Evolutionary conservation across 257 asterid species (phyloP), one percentile per base, ranked within the genome.

Genomic region (Coffea canephora): DNA sequence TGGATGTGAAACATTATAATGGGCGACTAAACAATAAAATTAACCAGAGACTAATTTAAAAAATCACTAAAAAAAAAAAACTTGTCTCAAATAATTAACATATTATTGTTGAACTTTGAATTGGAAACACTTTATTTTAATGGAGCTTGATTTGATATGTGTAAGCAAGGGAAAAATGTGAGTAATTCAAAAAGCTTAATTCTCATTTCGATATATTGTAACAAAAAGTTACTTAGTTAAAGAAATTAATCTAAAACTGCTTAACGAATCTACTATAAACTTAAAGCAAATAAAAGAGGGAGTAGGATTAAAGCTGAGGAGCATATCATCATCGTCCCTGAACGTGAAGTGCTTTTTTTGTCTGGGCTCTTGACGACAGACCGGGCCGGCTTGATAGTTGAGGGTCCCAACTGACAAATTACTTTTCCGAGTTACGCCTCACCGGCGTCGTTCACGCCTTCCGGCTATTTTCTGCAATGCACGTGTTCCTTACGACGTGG

Each of bases 401-500:
- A 31, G 0, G 3, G 4, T 77, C 85, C 76, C 77, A 79, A 59
- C 80, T 55, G 82, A 78, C 75, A 75, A 7, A 45, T 73, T 23
- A 25, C 77, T 72, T 84, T 85, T 19, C 77, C 81, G 80, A 82
- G 75, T 74, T 69, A 76, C 89, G 78, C 46, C 75, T 50, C 41
- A 71, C 84, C 84, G 87, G 87, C 83, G 81, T 14, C 73, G 70
- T 59, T 85, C 79, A 34, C 81, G 83, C 79, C 79, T 74, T 34
- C 73, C 73, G 59, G 77, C 75, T 52, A 45, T 46, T 25, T 31
- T 70, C 72, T 45, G 9, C 62, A 11, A 5, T 48, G 82, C 86
- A 82, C 84, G 85, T 80, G 89, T 75, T 55, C 73, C 5, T 19
- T 31, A 41, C 69, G 83, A 76, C 84, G 66, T 84, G 91, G 77